phyloP scores from a whole-genome alignment of 192 early-diverging fungal genomes.

The Lunasporangiospora selenospora region DNA sequence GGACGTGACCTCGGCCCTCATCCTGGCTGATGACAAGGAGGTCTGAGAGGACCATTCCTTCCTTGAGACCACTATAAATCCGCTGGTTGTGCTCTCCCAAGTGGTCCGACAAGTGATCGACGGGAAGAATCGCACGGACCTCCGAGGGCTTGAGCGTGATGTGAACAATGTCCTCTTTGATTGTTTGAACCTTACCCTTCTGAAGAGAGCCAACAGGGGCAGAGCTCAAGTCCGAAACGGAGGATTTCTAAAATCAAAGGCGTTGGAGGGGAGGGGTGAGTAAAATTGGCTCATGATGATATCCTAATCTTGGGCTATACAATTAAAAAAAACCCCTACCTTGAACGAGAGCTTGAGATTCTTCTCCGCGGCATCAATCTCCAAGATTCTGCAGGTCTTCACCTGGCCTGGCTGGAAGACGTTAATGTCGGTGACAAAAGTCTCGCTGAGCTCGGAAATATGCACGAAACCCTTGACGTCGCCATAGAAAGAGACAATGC shows the following conservation, averaged over 20 bases:
- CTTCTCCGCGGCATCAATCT: slow-evolving; percentile 60
- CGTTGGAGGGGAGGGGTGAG: too few species aligned
- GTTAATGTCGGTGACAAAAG: slow-evolving; percentile 52
- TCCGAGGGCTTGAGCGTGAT: slow-evolving; percentile 66
- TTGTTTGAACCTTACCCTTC: slow-evolving; percentile 63
- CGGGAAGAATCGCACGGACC: slow-evolving; percentile 59
- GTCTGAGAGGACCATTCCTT: slow-evolving; percentile 55
- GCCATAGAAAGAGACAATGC: slow-evolving; percentile 82
- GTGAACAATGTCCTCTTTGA: slow-evolving; percentile 54
- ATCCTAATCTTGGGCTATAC: too few species aligned
- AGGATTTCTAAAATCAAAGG: slow-evolving; percentile 39
- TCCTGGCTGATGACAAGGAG: slow-evolving; percentile 65
- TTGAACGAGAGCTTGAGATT: slow-evolving; percentile 60
- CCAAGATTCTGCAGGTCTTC: slow-evolving; percentile 79
- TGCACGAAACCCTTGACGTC: slow-evolving; percentile 74
- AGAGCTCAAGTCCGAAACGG: slow-evolving; percentile 49
- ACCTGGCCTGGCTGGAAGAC: slow-evolving; percentile 70
- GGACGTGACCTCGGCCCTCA: slow-evolving; percentile 50
- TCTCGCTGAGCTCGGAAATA: slow-evolving; percentile 62
- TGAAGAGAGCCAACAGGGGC: slow-evolving; percentile 46
- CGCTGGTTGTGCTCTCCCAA: slow-evolving; percentile 50
- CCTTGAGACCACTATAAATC: slow-evolving; percentile 46
- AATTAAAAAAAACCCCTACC: too few species aligned
- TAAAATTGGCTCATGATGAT: too few species aligned
- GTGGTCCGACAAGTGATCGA: slow-evolving; percentile 75